Base-by-base conservation (phyloP, 176 grass and related monocot species). In the Dactylis glomerata region DNA sequence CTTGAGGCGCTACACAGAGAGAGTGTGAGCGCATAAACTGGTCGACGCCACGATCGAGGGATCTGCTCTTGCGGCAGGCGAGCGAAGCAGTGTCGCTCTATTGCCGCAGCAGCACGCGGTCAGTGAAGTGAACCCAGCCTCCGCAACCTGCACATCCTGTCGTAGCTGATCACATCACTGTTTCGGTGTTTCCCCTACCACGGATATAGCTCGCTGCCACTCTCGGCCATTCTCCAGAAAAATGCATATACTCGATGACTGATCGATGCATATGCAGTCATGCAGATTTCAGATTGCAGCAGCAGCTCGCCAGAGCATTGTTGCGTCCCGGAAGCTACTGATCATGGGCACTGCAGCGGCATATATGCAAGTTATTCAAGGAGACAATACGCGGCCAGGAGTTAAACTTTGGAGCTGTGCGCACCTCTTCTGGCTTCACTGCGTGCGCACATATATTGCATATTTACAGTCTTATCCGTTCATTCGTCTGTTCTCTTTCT, bases 301-400 rank as follows among this genome's bases (percentile, higher is more conserved):
- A 6, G 68, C 68, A 47, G 70, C 42, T 30, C 19, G 42, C 23
- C 70, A 73, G 42, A 31, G 70, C 26, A 40, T 32, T 58, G 81
- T 59, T 73, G 81, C 68, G 46, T 66, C 49, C 37, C 49, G 87
- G 77, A 85, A 85, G 50, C 66, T 44, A 65, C 88, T 70, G 78
- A 76, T 76, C 77, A 40, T 69, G 77, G 42, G 70, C 70, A 73
- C 70, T 73, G 70, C 58, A 27, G 80, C 38, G 57, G 75, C 65
- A 26, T 38, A 57, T 69, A 47, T 44, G 47, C 86, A 68, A 59
- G 37, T 49, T 61, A 33, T 52, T 56, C 55, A 26, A 58, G 55
- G n/a, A 58, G 55, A 58, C 55, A 12, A 19, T 58, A 44, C 3
- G 49, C 47, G 6, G 54, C 26, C 31, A 62, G 27, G 34, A 56